Evolutionary conservation across 345 rosid species (phyloP).

Genomic region (Ceriops zippeliana): DNA sequence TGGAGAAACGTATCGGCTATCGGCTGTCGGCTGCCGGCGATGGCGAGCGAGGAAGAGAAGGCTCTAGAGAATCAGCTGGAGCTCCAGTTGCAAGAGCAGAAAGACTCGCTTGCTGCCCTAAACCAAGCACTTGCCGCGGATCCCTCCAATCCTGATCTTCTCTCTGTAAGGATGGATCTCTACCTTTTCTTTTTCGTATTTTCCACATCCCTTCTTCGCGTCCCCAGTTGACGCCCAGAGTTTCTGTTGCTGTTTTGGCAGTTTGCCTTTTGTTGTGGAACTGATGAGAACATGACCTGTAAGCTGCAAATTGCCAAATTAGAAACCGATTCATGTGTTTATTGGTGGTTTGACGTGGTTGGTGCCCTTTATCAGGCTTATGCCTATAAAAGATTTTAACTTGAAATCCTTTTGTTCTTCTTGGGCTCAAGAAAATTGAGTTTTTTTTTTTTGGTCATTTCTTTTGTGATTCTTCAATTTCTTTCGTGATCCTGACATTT

Average conservation of each 20-base stretch:
- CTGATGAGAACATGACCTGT: too few relatives aligned
- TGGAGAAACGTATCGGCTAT: not conserved
- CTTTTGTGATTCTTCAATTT: too few relatives aligned
- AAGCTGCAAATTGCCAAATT: too few relatives aligned
- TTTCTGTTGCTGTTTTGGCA: not conserved
- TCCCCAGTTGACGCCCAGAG: slow-evolving; percentile 1
- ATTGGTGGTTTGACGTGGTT: too few relatives aligned
- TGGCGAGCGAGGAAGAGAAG: slow-evolving; percentile 65
- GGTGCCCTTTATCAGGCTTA: too few relatives aligned
- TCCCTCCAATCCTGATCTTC: slow-evolving; percentile 60
- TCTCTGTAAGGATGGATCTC: slow-evolving; percentile 40
- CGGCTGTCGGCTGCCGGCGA: slow-evolving; percentile 13
- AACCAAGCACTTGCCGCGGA: slow-evolving; percentile 68
- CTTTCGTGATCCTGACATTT: too few relatives aligned
- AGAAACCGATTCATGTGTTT: too few relatives aligned
- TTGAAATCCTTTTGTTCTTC: too few relatives aligned
- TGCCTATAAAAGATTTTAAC: too few relatives aligned
- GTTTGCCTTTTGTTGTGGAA: too few relatives aligned
- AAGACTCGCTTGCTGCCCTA: slow-evolving; percentile 63
- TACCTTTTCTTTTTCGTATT: not conserved
- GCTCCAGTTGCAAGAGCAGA: slow-evolving; percentile 62
- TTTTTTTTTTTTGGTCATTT: too few relatives aligned
- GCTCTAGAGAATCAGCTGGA: slow-evolving; percentile 74
- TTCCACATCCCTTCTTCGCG: not conserved
- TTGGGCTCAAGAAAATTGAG: too few relatives aligned